These are phyloP conservation scores for Salix caprea DNA, from an alignment of 345 rosid genomes.

Conservation along the genomic window DNA sequence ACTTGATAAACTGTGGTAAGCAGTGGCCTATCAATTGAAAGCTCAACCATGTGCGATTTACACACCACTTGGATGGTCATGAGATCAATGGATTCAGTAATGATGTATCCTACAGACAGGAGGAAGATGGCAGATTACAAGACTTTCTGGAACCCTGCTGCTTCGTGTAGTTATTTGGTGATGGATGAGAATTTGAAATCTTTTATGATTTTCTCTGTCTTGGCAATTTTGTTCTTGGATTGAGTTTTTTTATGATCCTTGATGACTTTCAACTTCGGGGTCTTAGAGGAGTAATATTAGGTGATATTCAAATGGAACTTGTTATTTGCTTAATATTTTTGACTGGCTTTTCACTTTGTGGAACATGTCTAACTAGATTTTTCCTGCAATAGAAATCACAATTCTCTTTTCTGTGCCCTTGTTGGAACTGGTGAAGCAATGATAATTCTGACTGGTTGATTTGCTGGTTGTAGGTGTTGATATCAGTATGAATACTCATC, in stretches of 20 bases:
- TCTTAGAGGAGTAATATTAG: not conserved
- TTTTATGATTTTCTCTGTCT: not conserved
- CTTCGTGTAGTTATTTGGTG: not conserved
- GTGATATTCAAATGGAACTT: not conserved
- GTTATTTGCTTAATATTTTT: too few relatives aligned
- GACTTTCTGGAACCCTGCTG: not conserved
- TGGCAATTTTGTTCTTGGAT: not conserved
- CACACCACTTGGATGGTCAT: not conserved
- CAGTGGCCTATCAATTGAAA: not conserved
- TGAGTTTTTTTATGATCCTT: not conserved
- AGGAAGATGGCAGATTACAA: not conserved
- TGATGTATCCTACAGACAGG: not conserved
- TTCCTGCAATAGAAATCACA: not conserved
- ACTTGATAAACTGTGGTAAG: not conserved
- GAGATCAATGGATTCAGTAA: not conserved
- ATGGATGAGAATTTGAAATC: not conserved
- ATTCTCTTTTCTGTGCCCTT: not conserved
- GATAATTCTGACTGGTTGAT: not conserved
- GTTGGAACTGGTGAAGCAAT: not conserved
- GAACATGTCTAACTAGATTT: not conserved
- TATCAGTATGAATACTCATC: conserved; percentile 96
- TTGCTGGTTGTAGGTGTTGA: conserved; percentile 65
- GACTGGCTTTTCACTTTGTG: too few relatives aligned
- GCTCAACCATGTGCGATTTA: not conserved
- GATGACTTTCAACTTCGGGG: not conserved